Conservation (phyloP, 495 filamentous ascomycete genomes). For the Penicillium paradoxum region DNA sequence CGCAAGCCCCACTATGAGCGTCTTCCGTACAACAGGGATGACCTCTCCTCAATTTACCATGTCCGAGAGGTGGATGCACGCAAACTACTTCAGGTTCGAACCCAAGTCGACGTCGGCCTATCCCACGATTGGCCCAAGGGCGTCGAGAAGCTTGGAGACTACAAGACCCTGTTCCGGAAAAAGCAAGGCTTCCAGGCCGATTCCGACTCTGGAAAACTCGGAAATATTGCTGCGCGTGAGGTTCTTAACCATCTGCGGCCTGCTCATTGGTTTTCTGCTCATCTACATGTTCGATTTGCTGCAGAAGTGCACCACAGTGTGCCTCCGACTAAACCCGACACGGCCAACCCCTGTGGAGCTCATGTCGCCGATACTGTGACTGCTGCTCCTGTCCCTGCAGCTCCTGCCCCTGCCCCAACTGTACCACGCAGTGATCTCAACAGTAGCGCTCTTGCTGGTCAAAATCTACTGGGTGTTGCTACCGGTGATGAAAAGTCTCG, state of each 20-base stretch:
- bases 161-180: slow-evolving; percentile 52
- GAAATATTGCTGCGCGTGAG: slow-evolving; percentile 69
- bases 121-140: slow-evolving; percentile 93
- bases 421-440: background rate
- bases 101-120: slow-evolving; percentile 80
- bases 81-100: slow-evolving; percentile 78
- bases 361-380: background rate
- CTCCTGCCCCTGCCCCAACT: background rate
- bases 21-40: slow-evolving; percentile 71
- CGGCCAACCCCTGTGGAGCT: background rate
- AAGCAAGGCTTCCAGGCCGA: slow-evolving; percentile 74
- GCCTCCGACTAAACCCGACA: background rate
- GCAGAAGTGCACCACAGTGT: slow-evolving; percentile 63
- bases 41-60: slow-evolving; percentile 78
- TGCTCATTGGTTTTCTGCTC: slow-evolving; percentile 88
- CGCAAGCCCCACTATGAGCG: slow-evolving; percentile 74
- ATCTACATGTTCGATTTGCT: slow-evolving; percentile 81
- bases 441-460: background rate
- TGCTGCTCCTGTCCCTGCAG: background rate
- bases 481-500: background rate
- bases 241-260: slow-evolving; percentile 79
- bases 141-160: slow-evolving; percentile 71
- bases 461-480: background rate
- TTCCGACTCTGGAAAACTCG: slow-evolving; percentile 65
- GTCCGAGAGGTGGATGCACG: slow-evolving; percentile 84